Evolutionary conservation across 805 yeast species (phyloP).

Genomic region (Myxozyma neglecta): DNA sequence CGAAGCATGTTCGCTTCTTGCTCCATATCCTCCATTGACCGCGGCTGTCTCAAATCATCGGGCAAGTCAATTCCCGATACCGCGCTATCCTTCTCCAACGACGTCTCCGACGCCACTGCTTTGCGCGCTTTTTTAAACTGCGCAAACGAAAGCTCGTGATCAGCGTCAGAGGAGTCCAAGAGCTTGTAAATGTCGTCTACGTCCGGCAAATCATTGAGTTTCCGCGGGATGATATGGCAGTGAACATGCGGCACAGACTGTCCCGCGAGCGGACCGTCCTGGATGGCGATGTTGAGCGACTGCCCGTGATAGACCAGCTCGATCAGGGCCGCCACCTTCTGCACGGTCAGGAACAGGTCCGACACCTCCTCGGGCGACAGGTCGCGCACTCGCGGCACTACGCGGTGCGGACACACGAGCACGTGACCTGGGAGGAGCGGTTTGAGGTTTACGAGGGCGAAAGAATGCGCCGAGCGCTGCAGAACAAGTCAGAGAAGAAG

Average conservation of each 20-base stretch:
- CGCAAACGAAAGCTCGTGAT: conserved; percentile 35
- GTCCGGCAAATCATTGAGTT: conserved; percentile 53
- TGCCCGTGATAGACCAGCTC: conserved; percentile 71
- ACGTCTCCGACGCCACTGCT: background rate
- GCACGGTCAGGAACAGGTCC: conserved; percentile 79
- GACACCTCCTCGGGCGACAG: conserved; percentile 64
- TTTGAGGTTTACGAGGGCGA: conserved; percentile 84
- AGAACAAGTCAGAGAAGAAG: background rate
- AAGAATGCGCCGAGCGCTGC: conserved; percentile 63
- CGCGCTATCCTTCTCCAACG: background rate
- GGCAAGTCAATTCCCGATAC: conserved; percentile 48
- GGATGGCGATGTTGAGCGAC: conserved; percentile 84
- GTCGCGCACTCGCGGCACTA: conserved; percentile 65
- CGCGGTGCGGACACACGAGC: conserved; percentile 77
- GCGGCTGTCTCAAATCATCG: conserved; percentile 48
- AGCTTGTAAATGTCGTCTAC: conserved; percentile 75
- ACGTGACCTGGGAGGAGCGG: conserved; percentile 94
- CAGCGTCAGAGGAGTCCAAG: conserved; percentile 59
- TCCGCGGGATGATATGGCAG: conserved; percentile 88
- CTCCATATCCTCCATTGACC: conserved; percentile 66
- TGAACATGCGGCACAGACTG: conserved; percentile 93
- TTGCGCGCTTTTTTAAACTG: conserved; percentile 31
- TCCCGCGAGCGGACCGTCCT: conserved; percentile 95
- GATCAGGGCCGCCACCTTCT: conserved; percentile 66
- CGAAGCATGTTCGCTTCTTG: conserved; percentile 55